Evolutionary conservation across 1,139 yeast genomes (phyloP).

Genomic region (Blastobotrys ciferrii): DNA sequence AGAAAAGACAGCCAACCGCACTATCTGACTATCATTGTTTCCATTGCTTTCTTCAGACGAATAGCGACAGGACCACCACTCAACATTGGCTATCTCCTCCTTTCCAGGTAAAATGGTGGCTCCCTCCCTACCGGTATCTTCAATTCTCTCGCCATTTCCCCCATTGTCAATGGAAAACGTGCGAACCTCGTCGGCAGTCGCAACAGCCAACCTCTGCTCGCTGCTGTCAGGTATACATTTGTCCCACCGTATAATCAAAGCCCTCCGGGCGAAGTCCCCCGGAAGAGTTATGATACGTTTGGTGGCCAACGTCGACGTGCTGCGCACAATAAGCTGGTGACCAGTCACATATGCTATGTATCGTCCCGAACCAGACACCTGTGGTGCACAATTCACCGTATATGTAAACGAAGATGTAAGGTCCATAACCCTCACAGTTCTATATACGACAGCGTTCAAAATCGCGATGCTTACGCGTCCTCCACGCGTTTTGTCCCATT

Average conservation of each 20-base stretch:
- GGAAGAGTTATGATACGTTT: conserved; percentile 23
- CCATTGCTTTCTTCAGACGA: conserved; percentile 10
- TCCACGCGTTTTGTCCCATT: background rate
- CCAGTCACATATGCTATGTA: conserved; percentile 28
- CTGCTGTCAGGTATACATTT: conserved; percentile 13
- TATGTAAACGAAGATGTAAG: conserved; percentile 18
- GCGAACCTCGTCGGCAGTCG: conserved; percentile 20
- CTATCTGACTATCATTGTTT: conserved; percentile 14
- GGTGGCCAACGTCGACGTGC: conserved; percentile 23
- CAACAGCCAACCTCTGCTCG: conserved; percentile 28
- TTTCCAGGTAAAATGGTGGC: conserved; percentile 23
- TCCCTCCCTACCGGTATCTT: conserved; percentile 7
- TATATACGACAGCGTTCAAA: background rate
- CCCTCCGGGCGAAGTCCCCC: conserved; percentile 20
- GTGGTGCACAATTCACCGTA: conserved; percentile 21
- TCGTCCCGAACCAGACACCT: conserved; percentile 21
- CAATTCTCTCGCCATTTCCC: conserved; percentile 6
- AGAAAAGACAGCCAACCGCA: conserved; percentile 24
- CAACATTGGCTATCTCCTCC: conserved; percentile 21
- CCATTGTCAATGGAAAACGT: conserved; percentile 20
- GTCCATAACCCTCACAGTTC: conserved; percentile 14
- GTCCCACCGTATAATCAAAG: conserved; percentile 24
- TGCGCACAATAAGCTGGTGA: conserved; percentile 23
- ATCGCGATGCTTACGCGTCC: no score
- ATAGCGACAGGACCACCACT: conserved; percentile 24